Evolutionary conservation across 2,329 filamentous ascomycete species (phyloP).

Genomic region (Penicillium sp.): DNA sequence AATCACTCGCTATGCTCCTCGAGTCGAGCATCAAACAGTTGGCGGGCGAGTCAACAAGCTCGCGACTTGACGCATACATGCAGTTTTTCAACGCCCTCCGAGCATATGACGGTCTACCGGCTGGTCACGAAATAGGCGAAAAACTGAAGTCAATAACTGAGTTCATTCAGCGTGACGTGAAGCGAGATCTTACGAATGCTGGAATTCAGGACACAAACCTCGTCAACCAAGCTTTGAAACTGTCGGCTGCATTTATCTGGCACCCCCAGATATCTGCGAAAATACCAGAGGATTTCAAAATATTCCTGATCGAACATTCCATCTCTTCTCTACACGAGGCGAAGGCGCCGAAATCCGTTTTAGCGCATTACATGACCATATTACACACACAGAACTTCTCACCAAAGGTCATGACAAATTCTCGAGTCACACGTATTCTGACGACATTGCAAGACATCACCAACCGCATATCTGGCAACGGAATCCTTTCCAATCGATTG

Average conservation of each 20-base stretch:
- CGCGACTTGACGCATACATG: constrained; percentile 82
- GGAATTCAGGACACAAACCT: constrained; percentile 66
- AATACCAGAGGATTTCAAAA: constrained; percentile 75
- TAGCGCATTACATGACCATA: constrained; percentile 78
- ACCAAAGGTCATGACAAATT: constrained; percentile 69
- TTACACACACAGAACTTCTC: constrained; percentile 79
- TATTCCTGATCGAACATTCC: constrained; percentile 78
- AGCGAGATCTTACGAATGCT: constrained; percentile 59
- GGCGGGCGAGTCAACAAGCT: constrained; percentile 69
- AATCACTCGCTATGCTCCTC: constrained; percentile 75
- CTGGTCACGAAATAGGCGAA: constrained; percentile 68
- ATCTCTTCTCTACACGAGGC: constrained; percentile 72
- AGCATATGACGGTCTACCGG: constrained; percentile 79
- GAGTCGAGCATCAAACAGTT: constrained; percentile 83
- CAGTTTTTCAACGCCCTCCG: constrained; percentile 75
- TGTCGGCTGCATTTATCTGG: constrained; percentile 76
- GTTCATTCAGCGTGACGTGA: constrained; percentile 82
- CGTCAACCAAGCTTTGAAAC: constrained; percentile 73
- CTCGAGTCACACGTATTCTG: constrained; percentile 71
- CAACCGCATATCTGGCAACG: constrained; percentile 74
- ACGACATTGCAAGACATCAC: constrained; percentile 71
- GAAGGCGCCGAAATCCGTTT: constrained; percentile 71
- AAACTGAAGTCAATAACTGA: constrained; percentile 78
- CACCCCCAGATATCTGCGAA: constrained; percentile 69
- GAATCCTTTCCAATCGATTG: constrained; percentile 74